A percentile compares a stretch with the other conserved stretches of the same genome.
phyloP scores from a whole-genome alignment of 179 eudicot genomes.

The Spinacia oleracea region DNA sequence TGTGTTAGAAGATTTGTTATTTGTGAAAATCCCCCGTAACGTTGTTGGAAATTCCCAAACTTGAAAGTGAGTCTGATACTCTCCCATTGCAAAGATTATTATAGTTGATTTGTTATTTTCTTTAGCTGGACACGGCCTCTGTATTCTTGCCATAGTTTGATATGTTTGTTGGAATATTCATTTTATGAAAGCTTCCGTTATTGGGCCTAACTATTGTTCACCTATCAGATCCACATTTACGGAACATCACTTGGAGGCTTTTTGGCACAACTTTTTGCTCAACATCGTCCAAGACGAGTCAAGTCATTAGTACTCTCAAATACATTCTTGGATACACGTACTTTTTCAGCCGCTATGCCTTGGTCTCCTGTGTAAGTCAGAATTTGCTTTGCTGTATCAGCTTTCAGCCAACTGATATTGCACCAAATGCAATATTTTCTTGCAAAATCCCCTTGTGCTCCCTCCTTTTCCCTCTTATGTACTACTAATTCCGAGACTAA shows the following conservation, averaged over 20 bases:
- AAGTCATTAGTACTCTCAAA: slow-evolving; percentile 90
- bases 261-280: slow-evolving; percentile 94
- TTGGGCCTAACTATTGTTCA: slow-evolving; percentile 23
- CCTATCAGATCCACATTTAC: slow-evolving; percentile 80
- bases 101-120: not conserved
- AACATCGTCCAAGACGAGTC: slow-evolving; percentile 94
- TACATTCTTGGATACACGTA: slow-evolving; percentile 83
- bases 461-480: not conserved
- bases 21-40: not conserved
- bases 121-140: not conserved
- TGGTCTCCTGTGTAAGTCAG: slow-evolving; percentile 95
- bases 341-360: slow-evolving; percentile 86
- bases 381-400: not conserved
- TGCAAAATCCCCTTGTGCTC: not conserved
- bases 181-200: slow-evolving; percentile 14
- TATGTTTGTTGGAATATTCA: not conserved
- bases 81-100: not conserved
- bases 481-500: not conserved
- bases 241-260: slow-evolving; percentile 98
- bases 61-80: not conserved
- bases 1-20: not conserved
- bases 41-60: not conserved
- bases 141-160: not conserved
- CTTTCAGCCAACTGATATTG: not conserved
- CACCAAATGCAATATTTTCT: not conserved